Base-by-base conservation (phyloP, 345 rosid species). In the Geranium rotundifolium region DNA sequence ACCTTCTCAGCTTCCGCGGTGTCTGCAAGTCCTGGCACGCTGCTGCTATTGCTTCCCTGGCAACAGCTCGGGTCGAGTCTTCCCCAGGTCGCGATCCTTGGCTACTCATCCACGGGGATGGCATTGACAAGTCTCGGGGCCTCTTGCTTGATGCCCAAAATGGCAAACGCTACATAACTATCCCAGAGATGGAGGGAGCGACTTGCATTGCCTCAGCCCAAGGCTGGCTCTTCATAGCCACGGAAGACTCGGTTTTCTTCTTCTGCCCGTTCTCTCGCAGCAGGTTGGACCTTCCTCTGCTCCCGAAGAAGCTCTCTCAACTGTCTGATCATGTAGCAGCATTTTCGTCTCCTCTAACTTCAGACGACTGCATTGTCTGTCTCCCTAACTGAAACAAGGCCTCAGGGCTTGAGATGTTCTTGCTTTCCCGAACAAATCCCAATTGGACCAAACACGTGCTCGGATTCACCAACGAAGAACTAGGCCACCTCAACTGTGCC, bases 191-290 rank as follows among this genome's bases (percentile, higher is more conserved):
- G 31, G 54, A 56, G 23, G 79, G 69, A 20, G 71, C 76, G 20
- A 65, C 73, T 1, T 76, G 73, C 73, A 57, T 76, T 14, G 76
- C 71, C 20, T 76, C 79, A 30, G 59, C 30, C 17, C 39, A 60
- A 0, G 73, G 79, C 0, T 69, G 79, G 76, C 71, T 76, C 34
- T 71, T 76, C 30, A 8, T 72, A 0, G 8, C 20, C 57, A 5
- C 12, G 2, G 57, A 65, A 65, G 65, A 20, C 41, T 52, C 61
- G 4, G 5, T 72, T 30, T 76, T 31, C 66, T 69, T 76, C 73
- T 76, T 76, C 52, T 76, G 73, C 65, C 79, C 76, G 17, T 72
- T 72, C 23, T 76, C 76, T 0, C 59, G 66, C 13, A 64, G 73
- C 0, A 69, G 14, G 65, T 65, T 76, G 0, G 66, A 65, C 19